These are phyloP conservation scores for Uncinocarpus reesii DNA, from an alignment of 2,329 filamentous ascomycete genomes.

Conservation along the genomic window DNA sequence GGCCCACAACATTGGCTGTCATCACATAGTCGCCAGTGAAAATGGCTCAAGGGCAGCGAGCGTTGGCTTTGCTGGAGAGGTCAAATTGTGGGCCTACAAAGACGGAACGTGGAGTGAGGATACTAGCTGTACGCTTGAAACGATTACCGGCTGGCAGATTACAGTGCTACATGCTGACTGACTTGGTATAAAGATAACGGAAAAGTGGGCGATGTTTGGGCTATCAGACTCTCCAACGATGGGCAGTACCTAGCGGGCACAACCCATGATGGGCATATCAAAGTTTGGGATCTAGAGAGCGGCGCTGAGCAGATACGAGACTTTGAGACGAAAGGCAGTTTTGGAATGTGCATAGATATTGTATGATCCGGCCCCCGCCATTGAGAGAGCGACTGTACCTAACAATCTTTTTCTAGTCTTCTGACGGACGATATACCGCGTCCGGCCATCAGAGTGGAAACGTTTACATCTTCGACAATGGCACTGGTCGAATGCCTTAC, in stretches of 20 bases:
- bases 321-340: slow-evolving; percentile 87
- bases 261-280: slow-evolving; percentile 76
- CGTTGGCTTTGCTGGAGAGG: slow-evolving; percentile 78
- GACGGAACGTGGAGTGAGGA: slow-evolving; percentile 47
- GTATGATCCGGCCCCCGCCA: slow-evolving; percentile 30
- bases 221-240: slow-evolving; percentile 71
- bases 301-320: slow-evolving; percentile 57
- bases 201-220: slow-evolving; percentile 69
- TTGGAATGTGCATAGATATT: slow-evolving; percentile 79
- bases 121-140: slow-evolving; percentile 32
- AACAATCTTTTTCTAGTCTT: slow-evolving; percentile 36
- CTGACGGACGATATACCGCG: slow-evolving; percentile 74
- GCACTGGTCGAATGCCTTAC: slow-evolving; percentile 72
- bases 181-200: slow-evolving; percentile 37
- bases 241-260: slow-evolving; percentile 78
- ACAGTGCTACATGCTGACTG: neutral
- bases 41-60: slow-evolving; percentile 66
- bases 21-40: slow-evolving; percentile 66
- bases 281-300: slow-evolving; percentile 66
- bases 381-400: neutral
- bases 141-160: neutral
- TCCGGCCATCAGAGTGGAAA: slow-evolving; percentile 87
- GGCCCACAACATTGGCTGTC: slow-evolving; percentile 80
- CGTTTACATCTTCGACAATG: slow-evolving; percentile 91
- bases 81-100: slow-evolving; percentile 66